Base-by-base conservation (phyloP, 176 grass and related monocot genomes). In the Carex scoparia region DNA sequence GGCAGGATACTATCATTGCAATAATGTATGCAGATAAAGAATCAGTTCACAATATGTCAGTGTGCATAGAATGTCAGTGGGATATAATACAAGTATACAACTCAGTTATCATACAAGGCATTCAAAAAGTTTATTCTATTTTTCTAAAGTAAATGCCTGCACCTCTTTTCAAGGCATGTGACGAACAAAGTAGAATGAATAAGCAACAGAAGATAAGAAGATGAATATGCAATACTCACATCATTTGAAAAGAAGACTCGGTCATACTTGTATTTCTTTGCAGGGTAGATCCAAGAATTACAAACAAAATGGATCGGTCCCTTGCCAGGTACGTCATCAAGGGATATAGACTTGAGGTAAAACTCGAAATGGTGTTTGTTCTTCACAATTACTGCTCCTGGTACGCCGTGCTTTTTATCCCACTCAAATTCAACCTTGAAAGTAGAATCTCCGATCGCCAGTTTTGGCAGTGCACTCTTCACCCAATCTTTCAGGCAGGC, bases 211-310 rank as follows among this genome's bases (percentile, higher is more conserved):
- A 28, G 44, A 72, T 46, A 10, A 37, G 14, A 54, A 28, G 4
- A 76, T 54, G 46, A 6, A 76, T 14, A 76, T 76, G 9, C 3
- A 30, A 62, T 19, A 84, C 91, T 84, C 32, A 94, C 94, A 37
- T 92, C 87, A 74, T 97, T 97, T 15, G 90, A 51, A 55, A 97
- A 97, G 91, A 97, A 94, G 73, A 94, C 73, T 0, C 94, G 88
- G 70, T 60, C 62, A 78, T 94, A 94, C 1, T 28, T 31, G 88
- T 92, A 92, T 7, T 68, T 82, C 40, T 65, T 82, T 49, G 46
- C 91, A 13, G 91, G 94, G 68, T 94, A 92, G 68, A 97, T 51
- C 94, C 90, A 97, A 0, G 94, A 94, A 88, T 94, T 94, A 66
- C 91, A 90, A 35, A 89, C 90, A 84, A 97, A 97, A 66, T 88